Base-by-base conservation (phyloP, 495 filamentous ascomycete species). In the Hypoxylon lienhwacheense region DNA sequence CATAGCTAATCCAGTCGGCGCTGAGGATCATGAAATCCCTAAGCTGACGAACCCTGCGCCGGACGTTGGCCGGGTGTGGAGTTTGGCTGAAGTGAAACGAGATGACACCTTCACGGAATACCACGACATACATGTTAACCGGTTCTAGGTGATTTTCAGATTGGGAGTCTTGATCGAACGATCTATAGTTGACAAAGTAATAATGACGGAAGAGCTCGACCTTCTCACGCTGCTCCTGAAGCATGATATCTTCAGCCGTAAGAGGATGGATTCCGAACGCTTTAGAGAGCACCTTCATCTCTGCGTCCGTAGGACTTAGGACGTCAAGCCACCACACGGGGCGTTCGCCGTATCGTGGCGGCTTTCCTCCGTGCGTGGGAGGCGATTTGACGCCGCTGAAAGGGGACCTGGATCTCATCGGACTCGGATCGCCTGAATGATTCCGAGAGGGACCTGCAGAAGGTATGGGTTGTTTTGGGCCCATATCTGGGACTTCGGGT, bases 1-100 rank as follows among this genome's bases (percentile, higher is more conserved):
- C 93, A 60, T 98, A 98, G 10, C 89, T 95, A 61, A 98, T 97
- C 93, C 93, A 98, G 68, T 98, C 93, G 0, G 91, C 90, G 53
- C 85, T 90, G 5, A 96, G 76, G 57, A 93, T 88, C 59, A 97
- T 78, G 66, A 96, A 97, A 71, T 98, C 95, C 64, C 88, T 88
- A 37, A 98, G 77, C 67, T 97, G 93, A 20, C 93, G 85, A 66
- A 98, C 90, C 17, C 93, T 85, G 20, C 91, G 81, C 16, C 93
- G 89, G 17, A 98, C 93, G 64, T 98, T 97, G 63, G 91, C 90
- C 7, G 91, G 88, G 71, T 98, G 93, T 1, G 91, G 93, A 1
- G 88, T 93, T 66, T 90, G 83, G 17, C 86, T 89, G 69, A 96
- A 96, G 66, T 97, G 92, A 76, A 98, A 98, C 60, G 88, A 96